Base-by-base conservation (phyloP, 257 asterid genomes). In the Ballota nigra region DNA sequence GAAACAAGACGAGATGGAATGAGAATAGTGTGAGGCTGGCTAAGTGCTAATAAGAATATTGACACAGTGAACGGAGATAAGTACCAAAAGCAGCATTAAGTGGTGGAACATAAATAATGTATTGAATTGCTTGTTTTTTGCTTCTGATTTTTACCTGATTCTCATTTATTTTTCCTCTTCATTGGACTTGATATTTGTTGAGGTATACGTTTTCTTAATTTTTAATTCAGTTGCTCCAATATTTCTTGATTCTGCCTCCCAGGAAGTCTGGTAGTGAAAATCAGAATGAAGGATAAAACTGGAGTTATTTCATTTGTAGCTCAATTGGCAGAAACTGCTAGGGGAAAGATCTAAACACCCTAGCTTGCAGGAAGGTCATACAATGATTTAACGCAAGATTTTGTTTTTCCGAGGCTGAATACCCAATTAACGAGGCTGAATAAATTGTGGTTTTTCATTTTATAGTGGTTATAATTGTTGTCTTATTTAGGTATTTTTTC, bases 381-480 rank as follows among this genome's bases (percentile, higher is more conserved):
- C 82, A 91, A 89, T 83, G 99, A 94, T 86, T 72, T 94, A 78
- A 94, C 99, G 36, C 99, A 94, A 66, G 91, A 94, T 86, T 98
- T 98, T n/a, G 92, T 94, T 81, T 91, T 89, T 78, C 99, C 99
- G 18, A 91, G 99, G 99, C 79, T 94, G n/a, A n/a, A n/a, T n/a
- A n/a, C n/a, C n/a, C n/a, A n/a, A n/a, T n/a, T n/a, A n/a, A 19
- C 57, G 79, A 72, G 60, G 63, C 68, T 72, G 69, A 18, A 38
- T 53, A 19, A 19, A 47, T 43, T 47, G 55, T 47, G 22, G 10
- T 47, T n/a, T 72, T 52, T n/a, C 66, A 29, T 31, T 60, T 33
- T 43, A 43, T 13, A 43, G 18, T 41, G 52, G 28, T 24, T n/a
- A n/a, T n/a, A n/a, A n/a, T n/a, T n/a, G n/a, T n/a, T n/a, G n/a